These are phyloP conservation scores for Ganoderma leucocontextum DNA, from an alignment of 1,284 basidiomycete genomes.

Conservation along the genomic window DNA sequence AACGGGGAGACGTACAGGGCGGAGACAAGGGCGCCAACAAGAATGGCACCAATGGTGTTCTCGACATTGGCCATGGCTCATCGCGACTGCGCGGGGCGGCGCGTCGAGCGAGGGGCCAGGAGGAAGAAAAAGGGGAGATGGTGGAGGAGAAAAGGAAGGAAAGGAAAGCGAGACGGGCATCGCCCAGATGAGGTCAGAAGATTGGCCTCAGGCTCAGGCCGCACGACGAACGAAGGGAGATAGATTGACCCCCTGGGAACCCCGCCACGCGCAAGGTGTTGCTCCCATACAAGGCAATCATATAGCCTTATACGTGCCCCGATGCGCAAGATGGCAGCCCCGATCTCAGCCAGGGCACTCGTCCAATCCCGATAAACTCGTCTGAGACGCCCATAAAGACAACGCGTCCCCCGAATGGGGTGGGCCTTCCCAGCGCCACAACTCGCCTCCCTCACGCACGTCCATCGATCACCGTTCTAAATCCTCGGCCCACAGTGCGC, in stretches of 20 bases:
- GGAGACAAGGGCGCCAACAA: slow-evolving; percentile 31
- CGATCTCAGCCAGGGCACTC: slow-evolving; percentile 16
- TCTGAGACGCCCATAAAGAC: background rate
- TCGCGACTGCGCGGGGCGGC: slow-evolving; percentile 28
- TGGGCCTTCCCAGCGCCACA: background rate
- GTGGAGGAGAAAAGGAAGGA: slow-evolving; percentile 20
- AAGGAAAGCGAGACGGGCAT: slow-evolving; percentile 12
- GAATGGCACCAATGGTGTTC: slow-evolving; percentile 34
- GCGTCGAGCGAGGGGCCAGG: slow-evolving; percentile 8
- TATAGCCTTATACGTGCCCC: slow-evolving; percentile 24
- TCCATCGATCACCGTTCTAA: background rate
- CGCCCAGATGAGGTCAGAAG: slow-evolving; percentile 17
- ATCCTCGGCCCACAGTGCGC: background rate
- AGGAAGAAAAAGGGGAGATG: slow-evolving; percentile 5
- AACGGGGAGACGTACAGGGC: slow-evolving; percentile 23
- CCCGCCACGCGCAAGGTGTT: slow-evolving; percentile 9
- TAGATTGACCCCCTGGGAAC: slow-evolving; percentile 33
- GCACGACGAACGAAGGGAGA: slow-evolving; percentile 17
- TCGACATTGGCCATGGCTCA: slow-evolving; percentile 30
- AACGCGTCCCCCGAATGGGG: background rate
- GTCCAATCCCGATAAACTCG: background rate
- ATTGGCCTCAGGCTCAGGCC: slow-evolving; percentile 6
- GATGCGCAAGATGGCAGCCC: slow-evolving; percentile 14
- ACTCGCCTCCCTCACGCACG: background rate
- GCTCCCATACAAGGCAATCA: slow-evolving; percentile 24